Percentiles rank a stretch among this genome's conserved stretches.
Conservation (phyloP, 108 stramenopile genomes). For the Nannochloropsis oceanica region DNA sequence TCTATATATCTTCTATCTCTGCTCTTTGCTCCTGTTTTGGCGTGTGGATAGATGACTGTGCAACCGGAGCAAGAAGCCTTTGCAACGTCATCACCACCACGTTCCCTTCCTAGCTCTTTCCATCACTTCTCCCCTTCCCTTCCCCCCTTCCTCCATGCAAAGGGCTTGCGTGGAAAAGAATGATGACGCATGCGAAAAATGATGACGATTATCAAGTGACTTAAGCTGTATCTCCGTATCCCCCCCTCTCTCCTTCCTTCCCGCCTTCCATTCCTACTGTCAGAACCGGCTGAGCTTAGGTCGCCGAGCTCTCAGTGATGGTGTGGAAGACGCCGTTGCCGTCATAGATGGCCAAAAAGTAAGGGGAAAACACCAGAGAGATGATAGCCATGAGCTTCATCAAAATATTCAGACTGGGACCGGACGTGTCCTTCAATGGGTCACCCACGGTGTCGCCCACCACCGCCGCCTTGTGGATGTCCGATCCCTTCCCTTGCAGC, state of each 20-base stretch:
- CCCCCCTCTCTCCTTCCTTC: not conserved
- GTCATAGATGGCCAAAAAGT: conserved; percentile 75
- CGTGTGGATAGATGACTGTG: no score
- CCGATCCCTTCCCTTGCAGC: conserved; percentile 75
- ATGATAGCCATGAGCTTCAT: conserved; percentile 98
- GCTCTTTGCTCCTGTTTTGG: no score
- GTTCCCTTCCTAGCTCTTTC: not conserved
- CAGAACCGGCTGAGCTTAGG: no score
- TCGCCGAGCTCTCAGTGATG: not conserved
- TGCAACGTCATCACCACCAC: not conserved
- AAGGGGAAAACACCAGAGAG: conserved; percentile 86
- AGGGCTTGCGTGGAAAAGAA: not conserved
- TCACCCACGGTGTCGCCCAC: conserved; percentile 95
- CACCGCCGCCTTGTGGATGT: conserved; percentile 78
- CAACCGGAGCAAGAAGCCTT: not conserved
- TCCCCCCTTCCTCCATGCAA: not conserved
- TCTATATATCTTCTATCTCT: no score
- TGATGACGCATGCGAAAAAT: no score
- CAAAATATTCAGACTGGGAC: conserved; percentile 91
- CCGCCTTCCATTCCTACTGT: no score
- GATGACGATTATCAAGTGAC: no score
- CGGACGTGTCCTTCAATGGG: conserved; percentile 95
- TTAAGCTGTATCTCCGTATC: not conserved
- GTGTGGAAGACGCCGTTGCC: conserved; percentile 56
- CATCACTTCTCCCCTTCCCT: not conserved